Conservation (phyloP, 495 filamentous ascomycete species). For the Saxispiralis lemnorum region DNA sequence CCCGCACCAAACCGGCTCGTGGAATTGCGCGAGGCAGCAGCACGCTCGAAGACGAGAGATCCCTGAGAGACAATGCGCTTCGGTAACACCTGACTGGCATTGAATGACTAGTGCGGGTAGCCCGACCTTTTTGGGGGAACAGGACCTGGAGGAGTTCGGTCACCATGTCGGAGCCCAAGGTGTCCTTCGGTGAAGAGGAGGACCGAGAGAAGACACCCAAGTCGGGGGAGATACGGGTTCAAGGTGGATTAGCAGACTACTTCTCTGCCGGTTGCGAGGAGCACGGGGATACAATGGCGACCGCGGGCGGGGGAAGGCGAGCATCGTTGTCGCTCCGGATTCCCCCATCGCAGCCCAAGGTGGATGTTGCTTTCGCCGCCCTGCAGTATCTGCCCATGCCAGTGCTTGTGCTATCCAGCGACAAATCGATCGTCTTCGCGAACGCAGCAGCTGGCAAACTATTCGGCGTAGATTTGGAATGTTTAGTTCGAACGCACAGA, state of each 20-base stretch:
- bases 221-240: too few relatives aligned
- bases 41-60: too few relatives aligned
- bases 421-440: slow-evolving; percentile 48
- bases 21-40: too few relatives aligned
- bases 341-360: slow-evolving; percentile 5
- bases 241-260: slow-evolving; percentile 5
- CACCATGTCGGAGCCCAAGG: slow-evolving; percentile 2
- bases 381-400: slow-evolving; percentile 54
- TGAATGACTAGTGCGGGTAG: too few relatives aligned
- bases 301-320: background rate
- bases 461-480: slow-evolving; percentile 29
- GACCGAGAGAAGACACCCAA: too few relatives aligned
- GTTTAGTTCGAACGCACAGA: slow-evolving; percentile 14
- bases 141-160: background rate
- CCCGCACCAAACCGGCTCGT: too few relatives aligned
- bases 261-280: slow-evolving; percentile 7
- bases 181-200: slow-evolving; percentile 10
- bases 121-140: too few relatives aligned
- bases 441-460: slow-evolving; percentile 55
- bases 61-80: too few relatives aligned
- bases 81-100: too few relatives aligned
- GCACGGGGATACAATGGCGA: background rate
- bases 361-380: slow-evolving; percentile 38
- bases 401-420: slow-evolving; percentile 39
- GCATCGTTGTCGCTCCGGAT: slow-evolving; percentile 11